These are phyloP conservation scores for Sisymbrium altissimum DNA, from an alignment of 345 rosid genomes.

Conservation along the genomic window DNA sequence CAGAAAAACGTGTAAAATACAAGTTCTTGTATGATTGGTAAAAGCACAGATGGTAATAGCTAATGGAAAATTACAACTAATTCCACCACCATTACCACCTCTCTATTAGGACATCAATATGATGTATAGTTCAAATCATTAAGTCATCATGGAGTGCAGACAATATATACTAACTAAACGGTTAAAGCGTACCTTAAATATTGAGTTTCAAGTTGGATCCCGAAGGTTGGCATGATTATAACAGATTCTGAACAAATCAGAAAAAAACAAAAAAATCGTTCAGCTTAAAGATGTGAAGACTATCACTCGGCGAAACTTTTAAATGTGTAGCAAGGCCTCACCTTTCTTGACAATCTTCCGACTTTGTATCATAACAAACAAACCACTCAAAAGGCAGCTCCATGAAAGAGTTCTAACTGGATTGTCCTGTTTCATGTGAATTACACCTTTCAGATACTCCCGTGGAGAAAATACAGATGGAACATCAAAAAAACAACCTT, in stretches of 20 bases:
- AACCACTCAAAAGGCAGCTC: conserved; percentile 50
- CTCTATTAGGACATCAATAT: background rate
- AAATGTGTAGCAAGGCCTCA: conserved; percentile 29
- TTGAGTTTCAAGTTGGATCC: conserved; percentile 80
- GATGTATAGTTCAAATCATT: background rate
- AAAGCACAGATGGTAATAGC: background rate
- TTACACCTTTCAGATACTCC: conserved; percentile 11
- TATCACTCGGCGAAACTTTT: background rate
- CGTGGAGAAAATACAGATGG: background rate
- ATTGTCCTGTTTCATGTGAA: conserved; percentile 45
- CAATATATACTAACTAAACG: background rate
- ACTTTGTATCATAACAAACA: conserved; percentile 38
- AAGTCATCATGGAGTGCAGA: background rate
- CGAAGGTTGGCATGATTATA: conserved; percentile 68
- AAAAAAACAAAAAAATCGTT: background rate
- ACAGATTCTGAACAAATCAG: conserved; percentile 65
- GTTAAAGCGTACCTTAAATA: conserved; percentile 49
- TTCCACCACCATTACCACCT: conserved; percentile 1
- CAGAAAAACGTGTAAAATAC: background rate
- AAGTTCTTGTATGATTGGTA: background rate
- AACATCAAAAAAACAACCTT: conserved; percentile 4
- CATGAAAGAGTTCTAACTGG: conserved; percentile 38
- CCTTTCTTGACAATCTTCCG: conserved; percentile 62
- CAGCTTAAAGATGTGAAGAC: background rate
- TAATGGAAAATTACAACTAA: background rate